phyloP scores from a whole-genome alignment of 495 filamentous ascomycete genomes.

The Hyaloscypha bicolor region DNA sequence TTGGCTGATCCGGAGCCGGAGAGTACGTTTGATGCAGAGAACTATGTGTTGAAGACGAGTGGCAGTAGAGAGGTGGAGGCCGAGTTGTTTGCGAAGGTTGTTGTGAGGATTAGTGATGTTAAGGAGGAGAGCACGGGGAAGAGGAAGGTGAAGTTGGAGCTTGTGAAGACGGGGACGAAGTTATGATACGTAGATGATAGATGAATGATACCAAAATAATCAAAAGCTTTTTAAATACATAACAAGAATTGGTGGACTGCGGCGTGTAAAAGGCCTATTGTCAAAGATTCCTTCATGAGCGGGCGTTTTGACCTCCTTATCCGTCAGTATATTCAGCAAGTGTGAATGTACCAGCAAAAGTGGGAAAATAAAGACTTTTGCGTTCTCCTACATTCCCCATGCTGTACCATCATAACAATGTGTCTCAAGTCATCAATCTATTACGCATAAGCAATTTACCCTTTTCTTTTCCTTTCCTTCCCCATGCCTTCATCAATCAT shows the following conservation, averaged over 20 bases:
- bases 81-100: slow-evolving; percentile 88
- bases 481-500: background rate
- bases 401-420: background rate
- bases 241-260: too few relatives aligned
- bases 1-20: slow-evolving; percentile 75
- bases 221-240: background rate
- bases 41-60: slow-evolving; percentile 67
- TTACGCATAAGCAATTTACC: background rate
- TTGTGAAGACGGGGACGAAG: slow-evolving; percentile 38
- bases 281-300: too few relatives aligned
- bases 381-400: background rate
- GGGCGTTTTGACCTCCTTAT: too few relatives aligned
- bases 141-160: slow-evolving; percentile 76
- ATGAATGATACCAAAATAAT: background rate
- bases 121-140: slow-evolving; percentile 94
- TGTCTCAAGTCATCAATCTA: background rate
- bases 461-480: background rate
- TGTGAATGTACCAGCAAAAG: too few relatives aligned
- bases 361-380: too few relatives aligned
- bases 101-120: slow-evolving; percentile 84
- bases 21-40: slow-evolving; percentile 79
- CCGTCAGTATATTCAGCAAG: too few relatives aligned
- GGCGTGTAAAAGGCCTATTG: too few relatives aligned
- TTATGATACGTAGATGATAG: slow-evolving; percentile 5
- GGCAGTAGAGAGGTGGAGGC: slow-evolving; percentile 60